A percentile compares a stretch with the other conserved stretches of the same genome.
Conservation (phyloP, 1,284 basidiomycete genomes). For the Ustilago loliicola region DNA sequence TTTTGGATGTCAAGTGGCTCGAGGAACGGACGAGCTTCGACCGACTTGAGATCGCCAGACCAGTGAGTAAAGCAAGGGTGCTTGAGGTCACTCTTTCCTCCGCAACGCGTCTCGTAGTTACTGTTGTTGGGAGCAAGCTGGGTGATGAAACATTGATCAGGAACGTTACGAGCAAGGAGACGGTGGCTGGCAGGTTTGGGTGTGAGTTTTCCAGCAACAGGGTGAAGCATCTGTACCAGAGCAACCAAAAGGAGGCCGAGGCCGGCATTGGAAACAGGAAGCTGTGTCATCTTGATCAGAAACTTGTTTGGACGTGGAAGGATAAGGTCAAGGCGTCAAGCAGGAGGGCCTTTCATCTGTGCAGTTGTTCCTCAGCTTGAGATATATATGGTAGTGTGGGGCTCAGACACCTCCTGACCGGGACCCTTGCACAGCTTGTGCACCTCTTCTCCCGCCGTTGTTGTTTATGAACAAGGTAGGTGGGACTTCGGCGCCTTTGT, state of each 20-base stretch:
- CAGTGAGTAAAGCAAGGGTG: conserved; percentile 17
- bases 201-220: not conserved
- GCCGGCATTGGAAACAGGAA: not conserved
- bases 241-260: not conserved
- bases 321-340: not conserved
- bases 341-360: no score
- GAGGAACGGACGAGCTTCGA: not conserved
- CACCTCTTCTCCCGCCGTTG: no score
- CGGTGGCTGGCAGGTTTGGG: not conserved
- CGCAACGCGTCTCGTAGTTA: not conserved
- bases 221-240: not conserved
- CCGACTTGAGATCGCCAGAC: not conserved
- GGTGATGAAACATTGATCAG: not conserved
- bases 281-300: not conserved
- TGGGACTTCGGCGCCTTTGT: no score
- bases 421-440: no score
- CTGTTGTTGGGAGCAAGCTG: not conserved
- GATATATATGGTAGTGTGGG: no score
- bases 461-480: no score
- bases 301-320: no score
- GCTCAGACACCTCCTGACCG: no score
- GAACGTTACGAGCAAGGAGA: not conserved
- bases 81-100: not conserved
- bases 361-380: no score
- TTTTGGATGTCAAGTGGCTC: not conserved